A percentile compares a stretch with the other conserved stretches of the same genome.
Evolutionary conservation across 345 rosid species (phyloP).

Genomic region (Moricandia arvensis): DNA sequence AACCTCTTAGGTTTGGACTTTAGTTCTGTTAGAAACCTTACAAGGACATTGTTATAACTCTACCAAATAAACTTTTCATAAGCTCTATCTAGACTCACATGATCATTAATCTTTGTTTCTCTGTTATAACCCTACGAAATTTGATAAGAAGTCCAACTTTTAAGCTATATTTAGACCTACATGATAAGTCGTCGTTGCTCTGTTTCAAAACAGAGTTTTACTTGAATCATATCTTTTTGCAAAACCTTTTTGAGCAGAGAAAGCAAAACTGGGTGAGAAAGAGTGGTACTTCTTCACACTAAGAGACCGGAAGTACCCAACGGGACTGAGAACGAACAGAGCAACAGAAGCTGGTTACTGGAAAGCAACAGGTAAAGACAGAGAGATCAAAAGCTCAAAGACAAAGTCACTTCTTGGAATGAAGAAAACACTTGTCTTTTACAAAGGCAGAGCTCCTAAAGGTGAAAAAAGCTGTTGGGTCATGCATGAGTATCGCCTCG

Average conservation of each 20-base stretch:
- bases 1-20: background rate
- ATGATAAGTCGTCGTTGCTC: background rate
- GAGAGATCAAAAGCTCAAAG: conserved; percentile 86
- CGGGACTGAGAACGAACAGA: conserved; percentile 85
- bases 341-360: conserved; percentile 97
- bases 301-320: conserved; percentile 89
- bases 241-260: conserved; percentile 43
- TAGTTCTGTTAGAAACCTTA: background rate
- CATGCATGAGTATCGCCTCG: conserved; percentile 96
- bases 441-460: conserved; percentile 89
- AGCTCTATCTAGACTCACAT: background rate
- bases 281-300: conserved; percentile 93
- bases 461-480: conserved; percentile 95
- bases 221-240: background rate
- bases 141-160: too few species aligned
- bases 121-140: background rate
- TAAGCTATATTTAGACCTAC: background rate
- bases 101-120: background rate
- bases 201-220: conserved; percentile 3
- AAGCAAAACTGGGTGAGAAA: conserved; percentile 90
- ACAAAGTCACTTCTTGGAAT: conserved; percentile 83
- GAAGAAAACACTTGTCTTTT: conserved; percentile 93
- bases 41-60: background rate
- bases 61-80: background rate
- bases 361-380: conserved; percentile 96